Base-by-base conservation (phyloP, 352 stramenopile genomes). In the Pythium aquatile region DNA sequence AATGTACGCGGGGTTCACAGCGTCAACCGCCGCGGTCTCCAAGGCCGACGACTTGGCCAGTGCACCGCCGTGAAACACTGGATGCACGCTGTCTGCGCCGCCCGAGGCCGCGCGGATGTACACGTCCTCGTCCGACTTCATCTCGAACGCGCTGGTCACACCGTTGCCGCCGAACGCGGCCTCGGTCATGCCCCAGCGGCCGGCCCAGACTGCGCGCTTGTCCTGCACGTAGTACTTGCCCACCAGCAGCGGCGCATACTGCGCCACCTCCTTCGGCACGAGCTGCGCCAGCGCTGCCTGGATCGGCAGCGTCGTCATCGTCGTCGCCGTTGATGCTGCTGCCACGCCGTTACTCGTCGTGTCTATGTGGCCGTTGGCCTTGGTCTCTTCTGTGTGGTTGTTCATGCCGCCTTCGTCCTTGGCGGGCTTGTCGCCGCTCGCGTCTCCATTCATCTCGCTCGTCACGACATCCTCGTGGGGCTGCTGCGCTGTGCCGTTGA, bases 191-290 rank as follows among this genome's bases (percentile, higher is more conserved):
- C 85, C 87, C 87, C 87, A 96, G 49, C 74, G 79, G 16, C 85
- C 87, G 2, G 81, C 81, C 85, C 87, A 96, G 9, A 92, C 63
- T 4, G 87, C 87, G 11, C 74, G 79, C 56, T 91, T 92, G 63
- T 94, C 85, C 70, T 91, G 79, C 16, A 94, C 87, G 66, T 86
- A 92, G 67, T 94, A 94, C 65, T 91, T 92, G 28, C 85, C 85
- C 10, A 92, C 75, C 9, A 94, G 65, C 16, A 94, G 65, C 28
- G 85, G 85, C 30, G 85, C 83, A 32, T 87, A 91, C 61, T 92
- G 78, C 13, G 85, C 65, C 26, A 86, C 76, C 61, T 91, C 78
- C 26, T 74, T 74, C 24, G 79, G 69, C 39, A 94, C 70, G 30
- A 78, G 66, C 26, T 72, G 64, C 8, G 61, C 57, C 29, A 74